Conservation (phyloP, 306 rosid species). For the Gillenia trifoliata region DNA sequence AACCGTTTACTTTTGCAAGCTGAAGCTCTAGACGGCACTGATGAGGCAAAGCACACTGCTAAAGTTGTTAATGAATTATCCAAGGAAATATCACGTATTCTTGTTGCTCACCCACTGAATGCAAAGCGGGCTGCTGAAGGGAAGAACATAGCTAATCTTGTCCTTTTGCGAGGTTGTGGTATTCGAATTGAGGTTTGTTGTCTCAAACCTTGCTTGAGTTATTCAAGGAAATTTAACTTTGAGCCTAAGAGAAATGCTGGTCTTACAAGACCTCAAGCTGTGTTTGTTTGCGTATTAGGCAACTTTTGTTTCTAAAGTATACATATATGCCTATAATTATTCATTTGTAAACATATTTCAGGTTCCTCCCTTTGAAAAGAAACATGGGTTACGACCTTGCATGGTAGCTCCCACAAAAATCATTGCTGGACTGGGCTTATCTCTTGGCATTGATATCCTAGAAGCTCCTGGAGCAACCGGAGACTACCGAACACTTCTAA, state of each 20-base stretch:
- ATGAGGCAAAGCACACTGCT: conserved; percentile 82
- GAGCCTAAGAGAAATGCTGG: neutral
- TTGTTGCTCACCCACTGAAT: conserved; percentile 81
- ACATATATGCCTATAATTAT: neutral
- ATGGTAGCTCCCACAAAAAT: conserved; percentile 99
- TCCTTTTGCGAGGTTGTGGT: conserved; percentile 91
- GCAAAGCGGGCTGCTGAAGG: conserved; percentile 77
- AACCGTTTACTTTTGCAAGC: conserved; percentile 88
- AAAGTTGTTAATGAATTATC: conserved; percentile 78
- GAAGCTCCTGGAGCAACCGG: conserved; percentile 99
- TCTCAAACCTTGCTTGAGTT: neutral
- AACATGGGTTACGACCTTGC: conserved; percentile 81
- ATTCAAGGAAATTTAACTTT: neutral
- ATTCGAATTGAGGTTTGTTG: conserved; percentile 84
- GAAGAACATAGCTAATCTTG: conserved; percentile 85
- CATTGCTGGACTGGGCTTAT: conserved; percentile 90
- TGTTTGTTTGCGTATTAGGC: neutral
- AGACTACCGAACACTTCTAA: conserved; percentile 82
- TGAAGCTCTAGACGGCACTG: conserved; percentile 75
- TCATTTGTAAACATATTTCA: conserved; percentile 26
- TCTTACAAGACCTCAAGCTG: neutral
- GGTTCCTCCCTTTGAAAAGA: conserved; percentile 77
- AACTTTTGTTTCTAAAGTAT: neutral
- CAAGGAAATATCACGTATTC: conserved; percentile 80
- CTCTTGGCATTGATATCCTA: conserved; percentile 88